A percentile compares a stretch with the other conserved stretches of the same genome.
Conservation (phyloP, 2,329 filamentous ascomycete species). For the Verticillium longisporum region DNA sequence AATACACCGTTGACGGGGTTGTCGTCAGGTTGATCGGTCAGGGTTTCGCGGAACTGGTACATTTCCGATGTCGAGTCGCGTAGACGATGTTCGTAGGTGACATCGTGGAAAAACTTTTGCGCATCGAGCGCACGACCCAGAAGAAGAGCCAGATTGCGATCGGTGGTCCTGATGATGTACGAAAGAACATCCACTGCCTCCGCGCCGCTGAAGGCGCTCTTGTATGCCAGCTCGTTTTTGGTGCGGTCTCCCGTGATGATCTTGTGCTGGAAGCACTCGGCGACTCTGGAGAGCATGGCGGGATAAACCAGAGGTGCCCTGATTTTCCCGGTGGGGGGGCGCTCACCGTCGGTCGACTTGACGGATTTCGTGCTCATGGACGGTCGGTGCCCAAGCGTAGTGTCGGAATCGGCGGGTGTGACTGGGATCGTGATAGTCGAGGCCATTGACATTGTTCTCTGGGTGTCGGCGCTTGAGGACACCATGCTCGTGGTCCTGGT, state of each 20-base stretch:
- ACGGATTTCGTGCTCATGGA: constrained; percentile 48
- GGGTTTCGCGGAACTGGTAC: constrained; percentile 91
- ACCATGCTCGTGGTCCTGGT: constrained; percentile 57
- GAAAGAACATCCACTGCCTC: constrained; percentile 94
- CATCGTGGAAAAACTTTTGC: constrained; percentile 98
- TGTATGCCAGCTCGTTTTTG: constrained; percentile 96
- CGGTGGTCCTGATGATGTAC: constrained; percentile 95
- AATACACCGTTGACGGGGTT: constrained; percentile 90
- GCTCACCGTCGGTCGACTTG: constrained; percentile 46
- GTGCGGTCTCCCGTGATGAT: constrained; percentile 81
- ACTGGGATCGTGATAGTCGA: constrained; percentile 72
- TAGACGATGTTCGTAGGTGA: constrained; percentile 92
- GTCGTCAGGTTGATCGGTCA: constrained; percentile 76
- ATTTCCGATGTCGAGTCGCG: constrained; percentile 92
- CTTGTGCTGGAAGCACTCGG: constrained; percentile 84
- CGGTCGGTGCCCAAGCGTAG: constrained; percentile 44
- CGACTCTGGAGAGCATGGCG: constrained; percentile 86
- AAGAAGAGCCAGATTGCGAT: constrained; percentile 86
- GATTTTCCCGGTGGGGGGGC: constrained; percentile 54
- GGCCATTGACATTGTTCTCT: constrained; percentile 85
- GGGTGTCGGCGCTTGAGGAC: constrained; percentile 43
- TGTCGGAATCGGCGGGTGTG: constrained; percentile 52
- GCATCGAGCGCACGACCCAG: constrained; percentile 89
- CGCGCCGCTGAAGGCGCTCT: constrained; percentile 91
- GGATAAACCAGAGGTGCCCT: constrained; percentile 86